Evolutionary conservation across 2,329 filamentous ascomycete species (phyloP).

Genomic region (Metarhizium robertsii): DNA sequence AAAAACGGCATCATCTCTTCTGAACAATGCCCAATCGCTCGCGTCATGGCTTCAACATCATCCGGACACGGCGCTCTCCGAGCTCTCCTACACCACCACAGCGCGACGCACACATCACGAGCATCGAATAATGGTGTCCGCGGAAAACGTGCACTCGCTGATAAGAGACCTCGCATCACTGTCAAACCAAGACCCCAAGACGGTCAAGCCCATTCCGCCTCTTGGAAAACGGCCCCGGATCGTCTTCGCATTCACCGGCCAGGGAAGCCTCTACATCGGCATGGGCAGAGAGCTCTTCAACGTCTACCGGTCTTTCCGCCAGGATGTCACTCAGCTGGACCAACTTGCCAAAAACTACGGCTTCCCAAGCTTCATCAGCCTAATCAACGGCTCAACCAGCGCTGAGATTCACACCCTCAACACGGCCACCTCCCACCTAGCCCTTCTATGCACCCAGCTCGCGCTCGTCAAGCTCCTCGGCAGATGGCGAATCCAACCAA

Average conservation of each 20-base stretch:
- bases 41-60: slow-evolving; percentile 42
- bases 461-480: slow-evolving; percentile 24
- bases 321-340: slow-evolving; percentile 23
- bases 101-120: slow-evolving; percentile 54
- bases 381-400: slow-evolving; percentile 34
- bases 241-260: slow-evolving; percentile 36
- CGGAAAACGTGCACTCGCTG: slow-evolving; percentile 29
- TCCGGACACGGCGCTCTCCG: slow-evolving; percentile 41
- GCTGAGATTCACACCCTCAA: slow-evolving; percentile 6
- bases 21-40: slow-evolving; percentile 46
- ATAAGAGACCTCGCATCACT: neutral
- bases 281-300: slow-evolving; percentile 25
- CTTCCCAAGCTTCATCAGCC: slow-evolving; percentile 27
- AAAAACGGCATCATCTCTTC: slow-evolving; percentile 46
- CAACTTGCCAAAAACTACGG: slow-evolving; percentile 19
- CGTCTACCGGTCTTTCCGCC: slow-evolving; percentile 20
- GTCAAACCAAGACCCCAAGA: neutral
- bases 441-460: slow-evolving; percentile 28
- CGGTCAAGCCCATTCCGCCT: neutral
- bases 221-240: slow-evolving; percentile 12
- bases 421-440: slow-evolving; percentile 25
- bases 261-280: slow-evolving; percentile 26
- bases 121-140: slow-evolving; percentile 28
- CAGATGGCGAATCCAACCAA: slow-evolving; percentile 39
- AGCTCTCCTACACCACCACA: slow-evolving; percentile 59